Conservation (phyloP, 1,284 basidiomycete genomes). For the Rhodotorula sp. region DNA sequence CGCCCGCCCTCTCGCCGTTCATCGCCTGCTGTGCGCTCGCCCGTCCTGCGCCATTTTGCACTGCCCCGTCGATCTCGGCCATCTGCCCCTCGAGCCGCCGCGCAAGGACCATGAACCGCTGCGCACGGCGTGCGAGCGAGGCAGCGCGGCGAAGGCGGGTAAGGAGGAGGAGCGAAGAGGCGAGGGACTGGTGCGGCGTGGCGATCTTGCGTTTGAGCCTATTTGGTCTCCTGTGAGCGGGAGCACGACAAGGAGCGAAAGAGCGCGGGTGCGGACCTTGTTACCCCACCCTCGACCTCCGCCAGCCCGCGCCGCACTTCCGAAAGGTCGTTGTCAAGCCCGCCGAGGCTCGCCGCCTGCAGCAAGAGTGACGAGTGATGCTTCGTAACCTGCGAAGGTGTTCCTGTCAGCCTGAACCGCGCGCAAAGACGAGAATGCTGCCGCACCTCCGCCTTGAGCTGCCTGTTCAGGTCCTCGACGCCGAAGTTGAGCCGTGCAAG, state of each 20-base stretch:
- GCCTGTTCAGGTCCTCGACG: conserved; percentile 83
- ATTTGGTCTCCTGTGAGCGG: conserved; percentile 16
- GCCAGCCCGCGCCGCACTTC: conserved; percentile 49
- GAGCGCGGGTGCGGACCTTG: conserved; percentile 7
- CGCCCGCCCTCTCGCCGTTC: conserved; percentile 51
- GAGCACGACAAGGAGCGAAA: not conserved
- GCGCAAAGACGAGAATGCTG: conserved; percentile 46
- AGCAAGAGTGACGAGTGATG: conserved; percentile 53
- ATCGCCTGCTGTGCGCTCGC: conserved; percentile 44
- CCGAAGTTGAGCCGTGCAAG: conserved; percentile 78
- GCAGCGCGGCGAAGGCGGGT: conserved; percentile 75
- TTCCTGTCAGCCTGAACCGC: not conserved
- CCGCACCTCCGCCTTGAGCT: conserved; percentile 77
- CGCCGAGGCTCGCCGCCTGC: conserved; percentile 63
- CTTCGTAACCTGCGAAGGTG: conserved; percentile 50
- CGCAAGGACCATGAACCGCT: conserved; percentile 77
- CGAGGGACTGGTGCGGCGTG: conserved; percentile 72
- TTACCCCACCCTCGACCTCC: conserved; percentile 44
- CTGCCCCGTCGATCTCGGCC: conserved; percentile 38
- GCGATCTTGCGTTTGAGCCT: conserved; percentile 74
- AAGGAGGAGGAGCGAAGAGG: conserved; percentile 68
- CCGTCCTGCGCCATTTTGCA: conserved; percentile 46
- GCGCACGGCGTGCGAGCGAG: conserved; percentile 76
- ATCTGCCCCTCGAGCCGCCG: conserved; percentile 69
- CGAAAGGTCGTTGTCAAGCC: conserved; percentile 63